Base-by-base conservation (phyloP, 768 basidiomycete species). In the Crassisporium funariophilum region DNA sequence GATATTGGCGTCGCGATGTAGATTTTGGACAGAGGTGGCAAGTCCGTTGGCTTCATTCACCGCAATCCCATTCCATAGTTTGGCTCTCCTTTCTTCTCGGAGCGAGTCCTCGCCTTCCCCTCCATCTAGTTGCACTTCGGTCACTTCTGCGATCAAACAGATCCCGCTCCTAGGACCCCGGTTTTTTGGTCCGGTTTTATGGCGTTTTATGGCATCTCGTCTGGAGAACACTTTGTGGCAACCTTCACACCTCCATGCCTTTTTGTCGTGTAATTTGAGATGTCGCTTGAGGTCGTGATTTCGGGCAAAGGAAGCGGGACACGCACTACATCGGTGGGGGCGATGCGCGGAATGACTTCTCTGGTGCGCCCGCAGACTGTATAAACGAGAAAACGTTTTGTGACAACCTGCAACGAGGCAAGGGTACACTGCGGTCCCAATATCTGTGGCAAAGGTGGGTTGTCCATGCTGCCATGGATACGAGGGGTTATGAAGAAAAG, bases 281-380 rank as follows among this genome's bases (percentile, higher is more conserved):
- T 91, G 88, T n/a, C 88, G 79, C 66, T 87, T 89, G 37, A 89
- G 73, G 61, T 90, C 88, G 53, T 90, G 88, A 51, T 85, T 87
- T 38, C 88, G 78, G 3, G 83, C 81, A 64, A 91, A 91, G 12
- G 85, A 84, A 4, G 86, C 86, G 5, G 88, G 82, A 48, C 88
- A 91, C 3, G 67, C 61, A 1, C 60, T 66, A 54, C 88, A 89
- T 12, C 78, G 76, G 63, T 76, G 85, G 1, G 87, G 86, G 7
- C 86, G 79, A 53, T 84, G 79, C 1, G 71, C 61, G 3, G 84
- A 72, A 55, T 90, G 88, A 22, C 79, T 63, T 29, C 81, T 82
- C 56, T 87, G 81, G 63, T 91, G 89, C 2, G 80, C 76, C 4
- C 88, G 84, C 6, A 91, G 75, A 53, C 72, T 78, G 63, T 82